phyloP scores from a whole-genome alignment of 768 basidiomycete genomes.

The Amanita rubescens region DNA sequence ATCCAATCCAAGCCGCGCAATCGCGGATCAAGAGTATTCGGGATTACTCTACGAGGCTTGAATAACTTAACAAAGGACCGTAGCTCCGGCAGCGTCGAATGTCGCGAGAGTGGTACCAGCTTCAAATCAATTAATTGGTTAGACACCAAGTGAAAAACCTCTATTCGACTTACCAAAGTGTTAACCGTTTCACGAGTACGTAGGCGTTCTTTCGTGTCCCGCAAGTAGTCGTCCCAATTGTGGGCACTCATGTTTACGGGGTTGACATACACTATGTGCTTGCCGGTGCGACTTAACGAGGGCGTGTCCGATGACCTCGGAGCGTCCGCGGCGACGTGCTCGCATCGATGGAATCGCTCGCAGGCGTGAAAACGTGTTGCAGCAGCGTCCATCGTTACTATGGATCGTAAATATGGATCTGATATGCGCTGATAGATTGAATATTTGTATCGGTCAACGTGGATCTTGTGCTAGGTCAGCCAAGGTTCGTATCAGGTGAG shows the following conservation, averaged over 20 bases:
- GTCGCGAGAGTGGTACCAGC: constrained; percentile 80
- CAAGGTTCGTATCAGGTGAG: neutral
- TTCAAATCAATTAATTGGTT: constrained; percentile 18
- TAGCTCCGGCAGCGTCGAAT: constrained; percentile 85
- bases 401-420: constrained; percentile 53
- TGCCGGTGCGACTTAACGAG: constrained; percentile 35
- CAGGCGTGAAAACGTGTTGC: constrained; percentile 90
- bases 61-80: constrained; percentile 77
- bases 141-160: neutral
- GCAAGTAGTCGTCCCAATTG: constrained; percentile 44
- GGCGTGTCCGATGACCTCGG: constrained; percentile 18
- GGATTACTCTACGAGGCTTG: constrained; percentile 66
- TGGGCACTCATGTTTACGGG: constrained; percentile 61
- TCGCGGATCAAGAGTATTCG: constrained; percentile 62
- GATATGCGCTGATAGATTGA: constrained; percentile 49
- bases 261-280: constrained; percentile 76
- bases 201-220: constrained; percentile 33
- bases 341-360: constrained; percentile 74
- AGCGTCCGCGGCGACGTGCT: constrained; percentile 40
- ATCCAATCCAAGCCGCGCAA: constrained; percentile 63
- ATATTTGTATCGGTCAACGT: constrained; percentile 86
- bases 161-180: constrained; percentile 47
- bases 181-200: constrained; percentile 39
- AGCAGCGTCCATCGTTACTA: constrained; percentile 53
- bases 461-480: constrained; percentile 45